Percentiles rank a stretch among this genome's conserved stretches.
These are phyloP conservation scores for Mycosphaerella arachidis DNA, from an alignment of 2,329 filamentous ascomycete species.

Conservation along the genomic window DNA sequence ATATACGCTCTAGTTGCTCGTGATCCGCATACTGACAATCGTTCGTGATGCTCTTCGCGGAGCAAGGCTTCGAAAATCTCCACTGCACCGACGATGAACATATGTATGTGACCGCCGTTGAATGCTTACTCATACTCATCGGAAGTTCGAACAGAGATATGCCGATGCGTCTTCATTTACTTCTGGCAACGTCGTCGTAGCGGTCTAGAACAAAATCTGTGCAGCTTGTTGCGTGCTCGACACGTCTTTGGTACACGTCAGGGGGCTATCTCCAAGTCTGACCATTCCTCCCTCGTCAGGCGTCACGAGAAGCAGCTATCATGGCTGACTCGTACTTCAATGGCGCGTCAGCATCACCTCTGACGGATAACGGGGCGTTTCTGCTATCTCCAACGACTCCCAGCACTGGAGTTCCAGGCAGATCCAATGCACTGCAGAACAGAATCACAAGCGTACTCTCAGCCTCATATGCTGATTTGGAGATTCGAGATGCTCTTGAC, in stretches of 20 bases:
- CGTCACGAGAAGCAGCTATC: background rate
- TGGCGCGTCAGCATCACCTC: constrained; percentile 19
- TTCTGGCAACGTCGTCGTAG: background rate
- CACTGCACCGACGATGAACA: too few species aligned
- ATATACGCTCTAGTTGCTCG: too few species aligned
- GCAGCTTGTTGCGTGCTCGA: background rate
- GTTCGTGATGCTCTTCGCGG: too few species aligned
- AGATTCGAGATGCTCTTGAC: constrained; percentile 78
- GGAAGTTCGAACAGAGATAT: too few species aligned
- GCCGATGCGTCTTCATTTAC: too few species aligned
- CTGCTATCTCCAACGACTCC: constrained; percentile 18
- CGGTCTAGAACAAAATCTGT: background rate
- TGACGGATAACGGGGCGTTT: constrained; percentile 5
- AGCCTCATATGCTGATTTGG: constrained; percentile 84
- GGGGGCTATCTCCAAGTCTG: background rate
- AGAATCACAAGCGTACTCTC: constrained; percentile 84
- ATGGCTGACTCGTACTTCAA: constrained; percentile 27
- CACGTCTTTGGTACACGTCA: background rate
- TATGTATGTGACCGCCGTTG: too few species aligned
- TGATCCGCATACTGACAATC: too few species aligned
- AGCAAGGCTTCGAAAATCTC: too few species aligned
- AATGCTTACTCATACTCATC: too few species aligned
- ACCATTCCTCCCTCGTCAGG: background rate
- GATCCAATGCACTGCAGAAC: constrained; percentile 66
- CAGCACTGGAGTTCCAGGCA: constrained; percentile 25